A percentile compares a stretch with the other conserved stretches of the same genome.
Conservation (phyloP, 1,284 basidiomycete species). For the Cutaneotrichosporon curvatum region DNA sequence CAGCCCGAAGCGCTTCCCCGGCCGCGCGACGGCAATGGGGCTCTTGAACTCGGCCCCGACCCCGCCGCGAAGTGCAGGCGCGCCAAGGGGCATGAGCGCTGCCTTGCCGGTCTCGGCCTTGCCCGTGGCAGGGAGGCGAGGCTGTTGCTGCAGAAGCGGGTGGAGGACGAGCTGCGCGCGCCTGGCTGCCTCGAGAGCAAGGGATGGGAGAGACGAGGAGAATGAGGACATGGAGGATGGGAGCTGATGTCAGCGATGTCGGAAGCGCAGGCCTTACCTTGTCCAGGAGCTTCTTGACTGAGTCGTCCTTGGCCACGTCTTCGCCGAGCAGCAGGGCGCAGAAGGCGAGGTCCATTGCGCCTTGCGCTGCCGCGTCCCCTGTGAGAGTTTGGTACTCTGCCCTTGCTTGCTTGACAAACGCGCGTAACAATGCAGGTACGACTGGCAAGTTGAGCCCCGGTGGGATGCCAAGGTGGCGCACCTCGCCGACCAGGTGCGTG, state of each 20-base stretch:
- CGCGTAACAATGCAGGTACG: constrained; percentile 20
- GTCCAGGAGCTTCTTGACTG: constrained; percentile 16
- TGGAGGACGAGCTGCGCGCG: constrained; percentile 34
- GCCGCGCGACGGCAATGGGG: constrained; percentile 40
- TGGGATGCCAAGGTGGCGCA: constrained; percentile 32
- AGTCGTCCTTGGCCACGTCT: constrained; percentile 14
- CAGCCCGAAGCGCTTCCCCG: constrained; percentile 42
- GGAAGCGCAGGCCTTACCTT: constrained; percentile 15
- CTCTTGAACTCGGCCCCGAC: constrained; percentile 35
- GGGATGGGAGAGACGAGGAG: constrained; percentile 10
- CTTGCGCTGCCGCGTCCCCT: constrained; percentile 21
- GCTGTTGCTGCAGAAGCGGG: constrained; percentile 29
- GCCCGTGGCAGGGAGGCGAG: too few relatives aligned
- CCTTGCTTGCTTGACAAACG: constrained; percentile 20
- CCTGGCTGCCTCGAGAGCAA: constrained; percentile 27
- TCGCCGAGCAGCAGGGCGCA: constrained; percentile 23
- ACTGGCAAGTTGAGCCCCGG: constrained; percentile 19
- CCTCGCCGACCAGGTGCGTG: constrained; percentile 28
- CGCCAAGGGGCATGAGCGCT: constrained; percentile 34
- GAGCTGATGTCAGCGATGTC: constrained; percentile 3
- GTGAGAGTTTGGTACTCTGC: constrained; percentile 19
- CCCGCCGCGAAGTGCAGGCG: constrained; percentile 18
- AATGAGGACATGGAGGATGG: not conserved
- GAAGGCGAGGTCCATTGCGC: constrained; percentile 34
- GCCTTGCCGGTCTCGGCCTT: constrained; percentile 13